These are phyloP conservation scores for Penicillium sp. DNA, from an alignment of 2,329 filamentous ascomycete genomes.

Conservation along the genomic window DNA sequence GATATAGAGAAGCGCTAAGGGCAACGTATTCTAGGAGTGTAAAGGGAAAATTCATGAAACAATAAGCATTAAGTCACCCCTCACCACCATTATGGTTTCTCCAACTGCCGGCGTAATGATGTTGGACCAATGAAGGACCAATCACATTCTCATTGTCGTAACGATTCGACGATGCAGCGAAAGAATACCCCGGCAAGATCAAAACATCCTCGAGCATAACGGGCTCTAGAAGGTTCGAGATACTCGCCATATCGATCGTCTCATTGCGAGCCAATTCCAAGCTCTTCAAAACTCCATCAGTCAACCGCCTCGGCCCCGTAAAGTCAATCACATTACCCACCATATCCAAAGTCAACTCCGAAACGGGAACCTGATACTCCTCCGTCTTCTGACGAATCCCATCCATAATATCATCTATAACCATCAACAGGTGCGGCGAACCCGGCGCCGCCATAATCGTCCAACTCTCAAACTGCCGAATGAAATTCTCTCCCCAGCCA, in stretches of 20 bases:
- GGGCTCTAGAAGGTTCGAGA: slow-evolving; percentile 5
- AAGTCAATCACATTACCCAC: slow-evolving; percentile 3
- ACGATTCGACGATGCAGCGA: background rate
- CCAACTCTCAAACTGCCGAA: slow-evolving; percentile 10
- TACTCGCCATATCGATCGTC: background rate
- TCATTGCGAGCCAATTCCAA: background rate
- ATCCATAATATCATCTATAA: slow-evolving; percentile 12
- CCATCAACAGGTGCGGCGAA: slow-evolving; percentile 1
- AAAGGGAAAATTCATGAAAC: too few relatives aligned
- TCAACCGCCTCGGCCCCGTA: slow-evolving; percentile 9
- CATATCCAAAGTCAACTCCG: slow-evolving; percentile 1
- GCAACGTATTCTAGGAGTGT: too few relatives aligned
- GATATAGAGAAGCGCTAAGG: too few relatives aligned
- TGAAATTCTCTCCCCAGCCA: background rate
- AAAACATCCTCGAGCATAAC: slow-evolving; percentile 7
- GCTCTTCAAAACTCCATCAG: slow-evolving; percentile 1
- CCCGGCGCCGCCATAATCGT: slow-evolving; percentile 5
- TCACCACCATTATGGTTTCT: slow-evolving; percentile 9
- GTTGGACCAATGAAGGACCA: slow-evolving; percentile 6
- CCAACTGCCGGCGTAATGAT: slow-evolving; percentile 12
- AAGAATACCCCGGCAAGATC: slow-evolving; percentile 9
- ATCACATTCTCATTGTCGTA: background rate
- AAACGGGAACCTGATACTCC: background rate
- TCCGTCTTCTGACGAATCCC: background rate
- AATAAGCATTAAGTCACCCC: background rate